phyloP scores from a whole-genome alignment of 768 basidiomycete species.

The Cystoderma amianthinum region DNA sequence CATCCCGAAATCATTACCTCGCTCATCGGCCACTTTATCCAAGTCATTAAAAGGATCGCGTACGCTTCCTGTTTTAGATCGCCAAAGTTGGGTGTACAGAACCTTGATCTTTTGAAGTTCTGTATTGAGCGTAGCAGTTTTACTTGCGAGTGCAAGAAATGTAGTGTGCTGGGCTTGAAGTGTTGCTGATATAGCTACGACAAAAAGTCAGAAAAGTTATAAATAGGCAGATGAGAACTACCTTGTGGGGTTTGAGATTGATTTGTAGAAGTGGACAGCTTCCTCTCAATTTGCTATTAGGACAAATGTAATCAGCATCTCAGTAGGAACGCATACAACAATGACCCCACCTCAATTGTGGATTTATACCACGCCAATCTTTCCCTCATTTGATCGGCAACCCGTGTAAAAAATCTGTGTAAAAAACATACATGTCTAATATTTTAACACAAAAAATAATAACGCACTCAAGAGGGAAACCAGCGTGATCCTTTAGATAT shows the following conservation, averaged over 20 bases:
- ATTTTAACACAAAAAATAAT: no score
- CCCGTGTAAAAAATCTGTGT: slow-evolving; percentile 62
- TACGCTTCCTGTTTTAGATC: slow-evolving; percentile 73
- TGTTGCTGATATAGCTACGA: slow-evolving; percentile 50
- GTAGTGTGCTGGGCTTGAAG: slow-evolving; percentile 75
- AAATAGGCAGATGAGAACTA: slow-evolving; percentile 17
- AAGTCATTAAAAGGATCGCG: slow-evolving; percentile 71
- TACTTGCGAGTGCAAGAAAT: slow-evolving; percentile 71
- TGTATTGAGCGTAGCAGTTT: slow-evolving; percentile 65
- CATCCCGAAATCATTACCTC: slow-evolving; percentile 31
- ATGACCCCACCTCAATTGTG: slow-evolving; percentile 68
- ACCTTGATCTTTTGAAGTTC: slow-evolving; percentile 74
- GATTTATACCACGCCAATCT: slow-evolving; percentile 72
- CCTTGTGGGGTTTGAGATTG: slow-evolving; percentile 77
- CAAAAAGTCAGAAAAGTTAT: slow-evolving; percentile 3
- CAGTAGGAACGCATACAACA: slow-evolving; percentile 2
- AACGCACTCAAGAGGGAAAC: slow-evolving; percentile 79
- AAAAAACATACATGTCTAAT: no score
- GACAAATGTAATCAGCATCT: slow-evolving; percentile 5
- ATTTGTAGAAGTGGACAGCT: slow-evolving; percentile 58
- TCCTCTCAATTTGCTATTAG: slow-evolving; percentile 74
- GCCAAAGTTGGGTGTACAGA: slow-evolving; percentile 74
- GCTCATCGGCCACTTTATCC: slow-evolving; percentile 23
- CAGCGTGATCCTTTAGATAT: slow-evolving; percentile 71
- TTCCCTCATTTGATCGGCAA: slow-evolving; percentile 67